A percentile compares a stretch with the other conserved stretches of the same genome.
phyloP scores from a whole-genome alignment of 345 rosid genomes.

The Murraya koenigii region DNA sequence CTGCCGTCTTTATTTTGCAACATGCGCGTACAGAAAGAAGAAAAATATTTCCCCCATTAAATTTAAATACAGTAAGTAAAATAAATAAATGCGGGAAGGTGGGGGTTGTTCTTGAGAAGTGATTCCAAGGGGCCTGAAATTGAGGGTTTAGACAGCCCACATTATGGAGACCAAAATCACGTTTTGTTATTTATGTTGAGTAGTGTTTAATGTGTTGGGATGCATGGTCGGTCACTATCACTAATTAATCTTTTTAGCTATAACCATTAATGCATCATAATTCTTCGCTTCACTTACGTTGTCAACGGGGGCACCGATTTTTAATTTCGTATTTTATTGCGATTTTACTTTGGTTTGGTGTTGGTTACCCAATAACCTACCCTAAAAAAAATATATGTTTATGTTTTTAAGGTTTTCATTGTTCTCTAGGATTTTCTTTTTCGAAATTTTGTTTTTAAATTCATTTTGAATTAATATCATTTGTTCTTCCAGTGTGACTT shows the following conservation, averaged over 20 bases:
- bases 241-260: background rate
- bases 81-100: too few species aligned
- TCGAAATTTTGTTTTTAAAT: too few species aligned
- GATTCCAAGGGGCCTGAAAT: conserved; percentile 15
- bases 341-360: background rate
- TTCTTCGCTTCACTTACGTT: background rate
- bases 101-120: conserved; percentile 11
- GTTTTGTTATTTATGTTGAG: conserved; percentile 1
- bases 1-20: background rate
- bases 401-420: too few species aligned
- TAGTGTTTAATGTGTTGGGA: conserved; percentile 21
- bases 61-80: too few species aligned
- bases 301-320: background rate
- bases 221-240: background rate
- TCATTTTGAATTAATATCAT: too few species aligned
- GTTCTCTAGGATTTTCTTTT: background rate
- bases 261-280: background rate
- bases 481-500: too few species aligned
- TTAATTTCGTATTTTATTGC: background rate
- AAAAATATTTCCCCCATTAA: background rate
- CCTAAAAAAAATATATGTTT: background rate
- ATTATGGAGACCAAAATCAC: background rate
- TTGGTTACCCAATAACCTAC: background rate
- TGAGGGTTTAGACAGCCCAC: conserved; percentile 16
- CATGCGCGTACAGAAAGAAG: background rate